Base-by-base conservation (phyloP, 495 filamentous ascomycete genomes). In the Penicillium malachiteum region DNA sequence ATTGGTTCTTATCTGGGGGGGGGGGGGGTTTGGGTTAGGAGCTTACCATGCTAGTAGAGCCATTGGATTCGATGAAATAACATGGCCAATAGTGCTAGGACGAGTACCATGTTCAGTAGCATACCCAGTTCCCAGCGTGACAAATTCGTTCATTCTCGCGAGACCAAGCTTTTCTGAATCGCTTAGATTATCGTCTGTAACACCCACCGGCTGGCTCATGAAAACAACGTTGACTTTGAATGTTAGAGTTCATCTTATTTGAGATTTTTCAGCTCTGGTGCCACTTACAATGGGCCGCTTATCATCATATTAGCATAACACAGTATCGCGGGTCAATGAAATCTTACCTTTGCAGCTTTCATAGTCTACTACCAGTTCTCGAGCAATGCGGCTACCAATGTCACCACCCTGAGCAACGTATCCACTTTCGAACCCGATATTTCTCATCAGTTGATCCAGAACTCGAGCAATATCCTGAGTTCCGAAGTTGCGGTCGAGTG, bases 351-450 rank as follows among this genome's bases (percentile, higher is more conserved):
- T 80, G 48, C 79, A 82, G 34, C 68, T 70, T 11, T 71, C 60
- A 57, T 71, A 65, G 0, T 68, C 55, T 8, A 69, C 71, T 2
- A 68, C 73, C 50, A 87, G 43, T 0, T 71, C 48, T 17, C 78
- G 63, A 0, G 77, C 72, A 17, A 89, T 49, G 7, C 69, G 62
- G 57, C 76, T 78, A 4, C 87, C 87, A 45, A 88, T 76, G 59
- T 91, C 86, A 13, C 87, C 87, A 1, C 87, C 87, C 57, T 88
- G 83, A 0, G 77, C 79, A 30, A 89, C 67, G 63, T 90, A 89
- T 1, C 81, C 82, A 32, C 68, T 67, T 6, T 65, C 72, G 50
- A 89, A 86, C 0, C 86, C 85, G 3, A 88, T 66, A 16, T 72
- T 70, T 13, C 70, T 67, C 84, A 89, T 87, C 5, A 90, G 59